Percentiles rank a stretch among this genome's conserved stretches.
Evolutionary conservation across 176 grass and related monocot species (phyloP).

Genomic region (Eleusine coracana): DNA sequence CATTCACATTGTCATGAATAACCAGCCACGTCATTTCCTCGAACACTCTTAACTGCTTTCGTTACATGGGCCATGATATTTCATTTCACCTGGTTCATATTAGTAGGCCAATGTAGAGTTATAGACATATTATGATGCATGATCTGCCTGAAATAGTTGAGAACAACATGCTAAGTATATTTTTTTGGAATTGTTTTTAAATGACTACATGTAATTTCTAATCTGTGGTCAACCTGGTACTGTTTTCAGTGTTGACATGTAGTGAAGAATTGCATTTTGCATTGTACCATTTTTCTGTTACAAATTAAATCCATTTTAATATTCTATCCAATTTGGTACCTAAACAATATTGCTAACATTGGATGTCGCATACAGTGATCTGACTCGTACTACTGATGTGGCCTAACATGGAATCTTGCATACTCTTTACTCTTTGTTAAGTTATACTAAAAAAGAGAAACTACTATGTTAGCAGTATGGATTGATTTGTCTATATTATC

Average conservation of each 20-base stretch:
- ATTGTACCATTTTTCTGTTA: background rate
- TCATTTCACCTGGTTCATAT: slow-evolving; percentile 29
- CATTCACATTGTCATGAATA: slow-evolving; percentile 19
- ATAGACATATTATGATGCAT: background rate
- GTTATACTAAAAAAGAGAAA: background rate
- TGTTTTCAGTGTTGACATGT: background rate
- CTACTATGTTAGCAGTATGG: background rate
- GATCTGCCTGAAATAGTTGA: too few relatives aligned
- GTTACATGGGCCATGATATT: slow-evolving; percentile 2
- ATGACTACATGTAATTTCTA: too few relatives aligned
- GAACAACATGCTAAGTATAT: too few relatives aligned
- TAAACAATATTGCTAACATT: background rate
- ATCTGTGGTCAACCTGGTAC: background rate
- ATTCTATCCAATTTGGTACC: background rate
- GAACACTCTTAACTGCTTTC: background rate
- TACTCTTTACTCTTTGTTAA: background rate
- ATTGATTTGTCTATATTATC: background rate
- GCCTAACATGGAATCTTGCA: too few relatives aligned
- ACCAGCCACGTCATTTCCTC: background rate
- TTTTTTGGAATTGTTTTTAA: too few relatives aligned
- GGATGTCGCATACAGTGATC: too few relatives aligned
- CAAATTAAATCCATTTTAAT: background rate
- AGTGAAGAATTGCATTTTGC: background rate
- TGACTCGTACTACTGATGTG: background rate
- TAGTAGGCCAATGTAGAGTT: background rate